Conservation (phyloP, 805 yeast species). For the Wickerhamiella azyma region DNA sequence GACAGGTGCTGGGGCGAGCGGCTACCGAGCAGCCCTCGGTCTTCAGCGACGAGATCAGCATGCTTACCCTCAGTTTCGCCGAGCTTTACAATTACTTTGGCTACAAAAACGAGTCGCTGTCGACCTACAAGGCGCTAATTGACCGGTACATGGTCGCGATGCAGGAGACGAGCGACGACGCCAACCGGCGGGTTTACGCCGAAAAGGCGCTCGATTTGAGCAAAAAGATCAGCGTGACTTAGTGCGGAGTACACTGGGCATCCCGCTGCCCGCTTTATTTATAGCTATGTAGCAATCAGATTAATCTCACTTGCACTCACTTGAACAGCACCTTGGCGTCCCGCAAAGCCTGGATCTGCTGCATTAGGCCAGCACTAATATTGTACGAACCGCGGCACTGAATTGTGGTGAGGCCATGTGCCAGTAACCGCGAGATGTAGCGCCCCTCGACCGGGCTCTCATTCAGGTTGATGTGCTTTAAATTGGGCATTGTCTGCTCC, state of each 20-base stretch:
- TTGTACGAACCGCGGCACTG: background rate
- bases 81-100: background rate
- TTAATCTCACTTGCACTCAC: no score
- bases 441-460: constrained; percentile 5
- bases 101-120: background rate
- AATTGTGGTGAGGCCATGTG: background rate
- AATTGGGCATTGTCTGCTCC: background rate
- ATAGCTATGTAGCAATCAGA: no score
- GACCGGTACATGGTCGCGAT: background rate
- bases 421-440: background rate
- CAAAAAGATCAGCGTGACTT: background rate
- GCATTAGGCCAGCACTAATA: background rate
- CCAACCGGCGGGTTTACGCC: background rate
- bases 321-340: background rate
- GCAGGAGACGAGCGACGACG: background rate
- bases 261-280: no score
- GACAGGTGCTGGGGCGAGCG: background rate
- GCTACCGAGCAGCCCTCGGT: background rate
- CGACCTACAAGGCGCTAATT: background rate
- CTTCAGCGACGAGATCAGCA: background rate
- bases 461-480: background rate
- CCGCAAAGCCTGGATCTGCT: background rate
- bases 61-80: background rate
- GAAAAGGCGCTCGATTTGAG: background rate
- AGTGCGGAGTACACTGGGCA: no score